Base-by-base conservation (phyloP, 169 alveolate species). In the Theileria equi region DNA sequence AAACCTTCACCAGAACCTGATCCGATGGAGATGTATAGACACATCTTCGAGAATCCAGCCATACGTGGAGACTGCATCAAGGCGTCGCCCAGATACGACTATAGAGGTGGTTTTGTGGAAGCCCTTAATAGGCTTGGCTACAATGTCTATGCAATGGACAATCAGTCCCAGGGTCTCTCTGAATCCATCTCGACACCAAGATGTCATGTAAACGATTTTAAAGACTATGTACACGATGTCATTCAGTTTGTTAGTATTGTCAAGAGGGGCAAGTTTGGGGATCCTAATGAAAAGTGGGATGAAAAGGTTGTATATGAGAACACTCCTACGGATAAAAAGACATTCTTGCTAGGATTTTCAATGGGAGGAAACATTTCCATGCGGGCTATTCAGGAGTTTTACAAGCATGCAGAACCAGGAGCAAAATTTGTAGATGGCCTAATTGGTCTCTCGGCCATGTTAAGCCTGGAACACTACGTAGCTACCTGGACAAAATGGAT, bases 331-430 rank as follows among this genome's bases (percentile, higher is more conserved):
- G 62, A 52, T 4, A 26, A 31, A 4, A 82, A 82, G 38, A 48
- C 74, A 43, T 78, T 65, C 68, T 55, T 80, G 11, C 48, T 66
- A 52, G 91, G 91, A 0, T 44, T 70, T 19, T 84, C 91, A n/a
- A 84, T 84, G 91, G 91, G 91, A 1, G 87, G 88, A 10, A 79
- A 79, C 73, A 80, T 84, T n/a, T 77, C 48, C 29, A 35, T 79
- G 31, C 38, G 60, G 5, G 35, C 70, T 0, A n/a, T 54, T 3
- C 34, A 54, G 26, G 28, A 54, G 6, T 54, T 35, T 29, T 54
- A 54, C 44, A 32, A 21, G 23, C n/a, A 29, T 2, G 26, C 44
- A n/a, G n/a, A n/a, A n/a, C n/a, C n/a, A n/a, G n/a, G n/a, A n/a
- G n/a, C n/a, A n/a, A n/a, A n/a, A n/a, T n/a, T n/a, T n/a, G n/a